phyloP scores from a whole-genome alignment of 2,329 filamentous ascomycete species.

The Ophiostoma triangulosporum region DNA sequence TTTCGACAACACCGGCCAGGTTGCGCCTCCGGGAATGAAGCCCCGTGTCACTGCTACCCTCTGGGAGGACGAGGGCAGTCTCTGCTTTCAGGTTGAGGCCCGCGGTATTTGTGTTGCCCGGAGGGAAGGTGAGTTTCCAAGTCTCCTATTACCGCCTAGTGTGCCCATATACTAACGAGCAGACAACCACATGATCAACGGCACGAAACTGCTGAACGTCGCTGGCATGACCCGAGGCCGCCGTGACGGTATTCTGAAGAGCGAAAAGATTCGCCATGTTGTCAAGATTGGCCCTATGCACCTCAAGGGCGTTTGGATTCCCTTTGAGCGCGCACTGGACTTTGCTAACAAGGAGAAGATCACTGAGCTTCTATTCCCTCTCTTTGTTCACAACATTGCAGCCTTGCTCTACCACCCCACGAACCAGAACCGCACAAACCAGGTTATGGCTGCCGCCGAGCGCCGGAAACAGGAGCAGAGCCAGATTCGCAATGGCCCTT shows the following conservation, averaged over 20 bases:
- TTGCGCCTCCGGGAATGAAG: constrained; percentile 89
- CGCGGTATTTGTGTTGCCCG: constrained; percentile 91
- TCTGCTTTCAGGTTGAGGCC: constrained; percentile 96
- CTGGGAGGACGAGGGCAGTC: constrained; percentile 95
- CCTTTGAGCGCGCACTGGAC: constrained; percentile 91
- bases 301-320: constrained; percentile 96
- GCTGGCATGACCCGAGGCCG: constrained; percentile 95
- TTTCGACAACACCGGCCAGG: constrained; percentile 78
- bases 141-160: background rate
- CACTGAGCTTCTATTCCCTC: constrained; percentile 82
- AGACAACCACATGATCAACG: constrained; percentile 98
- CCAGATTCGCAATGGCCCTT: constrained; percentile 47
- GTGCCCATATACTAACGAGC: constrained; percentile 21
- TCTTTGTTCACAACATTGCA: constrained; percentile 96
- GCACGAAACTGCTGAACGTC: constrained; percentile 91
- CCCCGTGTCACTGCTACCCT: constrained; percentile 89
- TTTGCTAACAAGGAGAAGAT: constrained; percentile 99
- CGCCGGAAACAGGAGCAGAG: constrained; percentile 63
- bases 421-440: constrained; percentile 69
- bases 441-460: constrained; percentile 76
- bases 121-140: constrained; percentile 56
- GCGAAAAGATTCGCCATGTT: constrained; percentile 90
- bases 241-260: constrained; percentile 92
- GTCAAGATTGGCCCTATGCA: constrained; percentile 99
- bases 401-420: constrained; percentile 86